These are phyloP conservation scores for Poa pratensis DNA, from an alignment of 176 grass and related monocot species.

Conservation along the genomic window DNA sequence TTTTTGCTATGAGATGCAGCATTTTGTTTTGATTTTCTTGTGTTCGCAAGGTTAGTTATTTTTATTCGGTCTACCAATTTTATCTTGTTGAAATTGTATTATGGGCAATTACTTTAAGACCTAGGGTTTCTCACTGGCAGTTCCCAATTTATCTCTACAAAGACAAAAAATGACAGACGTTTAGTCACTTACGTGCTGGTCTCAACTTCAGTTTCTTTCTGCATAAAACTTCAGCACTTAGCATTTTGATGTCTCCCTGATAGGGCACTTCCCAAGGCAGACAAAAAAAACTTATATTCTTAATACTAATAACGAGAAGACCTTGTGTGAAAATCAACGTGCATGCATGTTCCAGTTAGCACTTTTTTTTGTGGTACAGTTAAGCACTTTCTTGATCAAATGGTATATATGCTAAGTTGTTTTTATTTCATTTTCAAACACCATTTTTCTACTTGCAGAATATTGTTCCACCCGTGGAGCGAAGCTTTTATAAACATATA, in stretches of 20 bases:
- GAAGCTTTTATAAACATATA: not conserved
- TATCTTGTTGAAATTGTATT: too few species aligned
- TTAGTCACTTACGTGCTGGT: not conserved
- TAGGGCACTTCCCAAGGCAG: not conserved
- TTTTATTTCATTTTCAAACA: not conserved
- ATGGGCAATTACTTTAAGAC: too few species aligned
- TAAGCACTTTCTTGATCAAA: not conserved
- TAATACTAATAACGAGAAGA: not conserved
- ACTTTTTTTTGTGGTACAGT: too few species aligned
- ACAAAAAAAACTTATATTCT: not conserved
- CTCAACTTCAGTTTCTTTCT: not conserved
- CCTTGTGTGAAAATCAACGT: not conserved
- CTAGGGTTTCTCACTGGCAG: not conserved
- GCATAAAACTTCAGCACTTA: not conserved
- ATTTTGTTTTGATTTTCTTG: too few species aligned
- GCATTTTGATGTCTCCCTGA: not conserved
- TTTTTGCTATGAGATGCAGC: too few species aligned
- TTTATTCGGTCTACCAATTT: too few species aligned
- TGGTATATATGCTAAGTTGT: not conserved
- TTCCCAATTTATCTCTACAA: not conserved
- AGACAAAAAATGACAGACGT: not conserved
- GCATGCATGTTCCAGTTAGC: not conserved
- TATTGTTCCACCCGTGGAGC: not conserved
- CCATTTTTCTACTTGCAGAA: not conserved
- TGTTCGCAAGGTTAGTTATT: too few species aligned